Evolutionary conservation across 306 rosid species (phyloP).

Genomic region (Cucurbita pepo): DNA sequence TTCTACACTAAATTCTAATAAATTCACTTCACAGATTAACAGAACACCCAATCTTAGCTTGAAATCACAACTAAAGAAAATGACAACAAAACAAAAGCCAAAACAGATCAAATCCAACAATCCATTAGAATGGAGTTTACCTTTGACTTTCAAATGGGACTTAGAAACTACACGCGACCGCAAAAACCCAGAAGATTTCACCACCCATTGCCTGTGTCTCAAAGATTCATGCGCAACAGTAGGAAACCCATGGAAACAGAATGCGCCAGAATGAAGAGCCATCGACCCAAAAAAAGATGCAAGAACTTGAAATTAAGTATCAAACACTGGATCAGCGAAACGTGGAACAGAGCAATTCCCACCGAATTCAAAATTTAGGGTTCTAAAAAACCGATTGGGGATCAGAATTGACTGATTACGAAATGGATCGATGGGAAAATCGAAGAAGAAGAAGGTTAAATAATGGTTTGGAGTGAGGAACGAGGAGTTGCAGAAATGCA

Average conservation of each 20-base stretch:
- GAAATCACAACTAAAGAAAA: neutral
- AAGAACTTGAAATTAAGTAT: neutral
- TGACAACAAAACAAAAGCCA: neutral
- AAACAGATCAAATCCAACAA: neutral
- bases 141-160: constrained; percentile 24
- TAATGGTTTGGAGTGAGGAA: neutral
- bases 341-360: neutral
- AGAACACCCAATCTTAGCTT: neutral
- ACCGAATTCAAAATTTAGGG: neutral
- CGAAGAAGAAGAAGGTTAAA: neutral
- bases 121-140: constrained; percentile 4
- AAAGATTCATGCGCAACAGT: constrained; percentile 20
- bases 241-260: constrained; percentile 20
- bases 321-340: neutral
- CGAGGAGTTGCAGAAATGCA: neutral
- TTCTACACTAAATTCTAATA: neutral
- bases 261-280: constrained; percentile 52
- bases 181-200: constrained; percentile 26
- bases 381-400: neutral
- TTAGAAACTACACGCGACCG: constrained; percentile 14
- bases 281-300: constrained; percentile 17
- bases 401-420: neutral
- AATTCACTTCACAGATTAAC: neutral
- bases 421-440: neutral
- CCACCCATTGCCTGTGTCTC: constrained; percentile 15